These are phyloP conservation scores for Neoboletus brunneissimus DNA, from an alignment of 768 basidiomycete species.

Conservation along the genomic window DNA sequence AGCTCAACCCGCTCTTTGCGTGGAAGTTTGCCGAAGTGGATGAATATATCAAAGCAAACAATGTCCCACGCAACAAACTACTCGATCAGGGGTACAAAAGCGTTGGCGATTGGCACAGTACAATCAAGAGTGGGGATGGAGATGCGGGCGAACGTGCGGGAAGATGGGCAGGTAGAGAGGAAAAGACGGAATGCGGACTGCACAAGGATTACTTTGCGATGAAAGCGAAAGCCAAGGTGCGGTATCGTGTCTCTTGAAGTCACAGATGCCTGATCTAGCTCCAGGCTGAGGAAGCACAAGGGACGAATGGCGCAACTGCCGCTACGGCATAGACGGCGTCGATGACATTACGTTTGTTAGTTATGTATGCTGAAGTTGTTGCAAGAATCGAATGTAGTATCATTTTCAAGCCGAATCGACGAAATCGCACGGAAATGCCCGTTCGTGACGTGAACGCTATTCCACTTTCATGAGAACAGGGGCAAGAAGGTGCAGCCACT, in stretches of 20 bases:
- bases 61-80: conserved; percentile 85
- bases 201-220: conserved; percentile 88
- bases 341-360: background rate
- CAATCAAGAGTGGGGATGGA: conserved; percentile 60
- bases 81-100: conserved; percentile 91
- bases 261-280: background rate
- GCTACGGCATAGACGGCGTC: background rate
- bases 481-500: background rate
- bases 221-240: conserved; percentile 52
- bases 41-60: conserved; percentile 75
- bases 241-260: background rate
- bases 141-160: conserved; percentile 82
- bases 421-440: background rate
- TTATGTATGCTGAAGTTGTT: background rate
- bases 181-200: conserved; percentile 94
- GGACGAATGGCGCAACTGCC: background rate
- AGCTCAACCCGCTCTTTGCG: conserved; percentile 88
- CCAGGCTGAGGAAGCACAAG: background rate
- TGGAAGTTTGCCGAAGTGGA: conserved; percentile 88
- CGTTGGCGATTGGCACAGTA: conserved; percentile 98
- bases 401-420: background rate
- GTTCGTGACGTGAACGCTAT: background rate
- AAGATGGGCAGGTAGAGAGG: conserved; percentile 80
- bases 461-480: background rate
- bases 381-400: background rate